These are phyloP conservation scores for Wickerhamiella azymoides DNA, from an alignment of 805 yeast genomes.

Conservation along the genomic window DNA sequence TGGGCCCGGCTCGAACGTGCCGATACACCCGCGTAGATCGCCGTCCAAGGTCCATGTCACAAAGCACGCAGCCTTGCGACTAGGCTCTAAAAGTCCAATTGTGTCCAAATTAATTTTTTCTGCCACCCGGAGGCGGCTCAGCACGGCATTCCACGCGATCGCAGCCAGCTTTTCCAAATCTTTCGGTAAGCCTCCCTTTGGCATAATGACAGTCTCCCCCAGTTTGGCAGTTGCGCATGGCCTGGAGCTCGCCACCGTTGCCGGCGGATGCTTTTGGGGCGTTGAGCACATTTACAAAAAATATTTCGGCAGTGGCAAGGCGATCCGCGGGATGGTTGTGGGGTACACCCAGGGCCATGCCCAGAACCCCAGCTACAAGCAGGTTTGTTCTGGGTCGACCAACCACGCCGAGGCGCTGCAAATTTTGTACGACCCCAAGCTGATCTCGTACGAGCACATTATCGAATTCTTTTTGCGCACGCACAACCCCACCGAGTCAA, in stretches of 20 bases:
- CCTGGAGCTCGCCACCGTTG: conserved; percentile 31
- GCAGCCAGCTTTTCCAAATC: background rate
- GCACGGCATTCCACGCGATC: conserved; percentile 3
- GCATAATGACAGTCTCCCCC: conserved; percentile 8
- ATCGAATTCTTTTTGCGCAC: conserved; percentile 76
- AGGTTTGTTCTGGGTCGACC: conserved; percentile 68
- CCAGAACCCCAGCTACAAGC: conserved; percentile 43
- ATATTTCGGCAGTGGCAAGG: conserved; percentile 40
- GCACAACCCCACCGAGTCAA: conserved; percentile 84
- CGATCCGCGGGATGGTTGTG: conserved; percentile 58
- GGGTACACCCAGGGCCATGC: conserved; percentile 83
- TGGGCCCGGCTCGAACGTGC: conserved; percentile 51
- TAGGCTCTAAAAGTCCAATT: no score
- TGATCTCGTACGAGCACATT: conserved; percentile 45
- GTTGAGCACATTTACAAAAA: conserved; percentile 72
- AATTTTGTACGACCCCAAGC: conserved; percentile 61
- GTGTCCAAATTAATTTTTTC: background rate
- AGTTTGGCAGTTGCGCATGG: conserved; percentile 2
- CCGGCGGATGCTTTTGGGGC: conserved; percentile 41
- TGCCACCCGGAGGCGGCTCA: background rate
- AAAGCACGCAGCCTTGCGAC: conserved; percentile 45
- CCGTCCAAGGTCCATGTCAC: conserved; percentile 60
- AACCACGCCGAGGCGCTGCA: conserved; percentile 75
- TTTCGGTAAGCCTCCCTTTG: background rate
- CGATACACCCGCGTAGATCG: conserved; percentile 78